phyloP scores from a whole-genome alignment of 305 asterid species.

The Ruellia speciosa region DNA sequence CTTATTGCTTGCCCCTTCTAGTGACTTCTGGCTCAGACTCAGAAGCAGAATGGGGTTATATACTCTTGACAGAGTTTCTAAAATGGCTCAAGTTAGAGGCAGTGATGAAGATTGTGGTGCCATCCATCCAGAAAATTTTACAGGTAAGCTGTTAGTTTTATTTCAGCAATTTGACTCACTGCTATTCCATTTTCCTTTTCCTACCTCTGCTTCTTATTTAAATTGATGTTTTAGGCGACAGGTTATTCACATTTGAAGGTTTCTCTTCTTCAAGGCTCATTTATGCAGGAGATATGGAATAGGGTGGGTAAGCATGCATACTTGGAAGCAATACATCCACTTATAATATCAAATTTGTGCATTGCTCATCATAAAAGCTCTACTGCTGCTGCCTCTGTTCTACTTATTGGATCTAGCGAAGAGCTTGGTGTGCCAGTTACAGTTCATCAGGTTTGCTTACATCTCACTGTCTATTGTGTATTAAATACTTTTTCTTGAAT shows the following conservation, averaged over 20 bases:
- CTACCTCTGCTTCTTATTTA: constrained; percentile 23
- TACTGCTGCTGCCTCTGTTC: constrained; percentile 82
- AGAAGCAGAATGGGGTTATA: constrained; percentile 85
- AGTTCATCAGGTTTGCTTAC: constrained; percentile 68
- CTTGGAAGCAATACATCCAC: constrained; percentile 74
- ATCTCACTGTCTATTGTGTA: constrained; percentile 13
- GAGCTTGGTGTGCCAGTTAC: constrained; percentile 95
- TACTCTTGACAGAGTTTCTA: constrained; percentile 67
- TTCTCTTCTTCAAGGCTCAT: constrained; percentile 98
- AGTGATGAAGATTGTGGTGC: constrained; percentile 51
- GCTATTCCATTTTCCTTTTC: constrained; percentile 14
- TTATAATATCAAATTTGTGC: constrained; percentile 74
- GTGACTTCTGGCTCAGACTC: constrained; percentile 56
- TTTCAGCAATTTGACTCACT: constrained; percentile 20
- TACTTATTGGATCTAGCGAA: constrained; percentile 87
- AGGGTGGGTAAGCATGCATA: constrained; percentile 73
- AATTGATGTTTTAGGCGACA: constrained; percentile 50
- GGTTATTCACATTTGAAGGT: constrained; percentile 81
- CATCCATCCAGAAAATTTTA: constrained; percentile 78
- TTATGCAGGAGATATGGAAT: constrained; percentile 86
- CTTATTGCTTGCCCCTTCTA: constrained; percentile 76
- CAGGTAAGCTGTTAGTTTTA: constrained; percentile 54
- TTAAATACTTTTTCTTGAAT: constrained; percentile 2
- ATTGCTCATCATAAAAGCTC: constrained; percentile 64
- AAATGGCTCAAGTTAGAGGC: constrained; percentile 62